A percentile compares a stretch with the other conserved stretches of the same genome.
Conservation (phyloP, 495 filamentous ascomycete species). For the Ramalina intermedia region DNA sequence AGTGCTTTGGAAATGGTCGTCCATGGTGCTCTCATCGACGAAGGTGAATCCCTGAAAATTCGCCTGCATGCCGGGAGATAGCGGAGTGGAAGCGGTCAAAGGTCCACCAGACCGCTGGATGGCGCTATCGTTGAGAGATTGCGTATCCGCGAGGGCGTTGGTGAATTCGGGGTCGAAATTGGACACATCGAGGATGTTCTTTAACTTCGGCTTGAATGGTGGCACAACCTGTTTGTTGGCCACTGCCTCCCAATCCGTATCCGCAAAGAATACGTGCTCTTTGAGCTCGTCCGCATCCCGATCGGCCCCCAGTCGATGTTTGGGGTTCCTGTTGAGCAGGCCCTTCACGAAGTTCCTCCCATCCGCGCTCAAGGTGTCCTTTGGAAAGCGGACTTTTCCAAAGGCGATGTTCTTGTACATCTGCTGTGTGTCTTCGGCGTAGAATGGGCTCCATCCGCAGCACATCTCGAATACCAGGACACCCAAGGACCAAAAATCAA, state of each 20-base stretch:
- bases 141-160: constrained; percentile 71
- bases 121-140: constrained; percentile 79
- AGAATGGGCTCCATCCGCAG: constrained; percentile 98
- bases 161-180: constrained; percentile 99
- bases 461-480: constrained; percentile 99
- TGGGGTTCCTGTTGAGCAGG: constrained; percentile 89
- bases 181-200: constrained; percentile 86
- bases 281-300: constrained; percentile 91
- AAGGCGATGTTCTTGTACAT: constrained; percentile 99
- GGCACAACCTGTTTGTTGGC: constrained; percentile 85
- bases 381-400: constrained; percentile 91
- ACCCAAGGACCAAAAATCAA: constrained; percentile 97
- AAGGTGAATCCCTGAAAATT: constrained; percentile 98
- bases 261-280: constrained; percentile 82
- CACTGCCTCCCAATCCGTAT: constrained; percentile 83
- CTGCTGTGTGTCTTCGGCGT: constrained; percentile 96
- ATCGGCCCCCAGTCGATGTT: constrained; percentile 81
- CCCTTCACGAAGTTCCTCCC: constrained; percentile 97
- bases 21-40: constrained; percentile 91
- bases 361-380: constrained; percentile 84
- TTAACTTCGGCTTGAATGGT: constrained; percentile 93
- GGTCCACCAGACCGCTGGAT: constrained; percentile 58
- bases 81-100: constrained; percentile 67
- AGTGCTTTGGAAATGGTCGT: constrained; percentile 63
- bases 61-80: constrained; percentile 89